Evolutionary conservation across 169 alveolate species (phyloP).

Genomic region (Babesia ovis): DNA sequence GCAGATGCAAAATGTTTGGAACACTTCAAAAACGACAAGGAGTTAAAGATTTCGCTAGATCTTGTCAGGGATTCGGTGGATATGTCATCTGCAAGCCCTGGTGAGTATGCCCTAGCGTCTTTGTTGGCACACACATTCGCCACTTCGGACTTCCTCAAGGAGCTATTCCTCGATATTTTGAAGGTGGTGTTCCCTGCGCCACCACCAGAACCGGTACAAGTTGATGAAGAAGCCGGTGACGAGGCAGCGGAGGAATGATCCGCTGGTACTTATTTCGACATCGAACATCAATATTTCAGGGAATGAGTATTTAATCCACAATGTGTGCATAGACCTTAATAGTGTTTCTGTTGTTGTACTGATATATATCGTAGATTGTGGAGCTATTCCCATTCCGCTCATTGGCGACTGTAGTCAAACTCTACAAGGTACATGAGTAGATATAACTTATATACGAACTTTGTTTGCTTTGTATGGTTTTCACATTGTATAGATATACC

Average conservation of each 20-base stretch:
- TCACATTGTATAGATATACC: too few species aligned
- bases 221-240: constrained; percentile 3
- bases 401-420: too few species aligned
- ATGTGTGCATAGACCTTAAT: too few species aligned
- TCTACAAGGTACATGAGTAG: too few species aligned
- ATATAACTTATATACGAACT: too few species aligned
- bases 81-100: constrained; percentile 41
- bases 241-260: constrained; percentile 1
- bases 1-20: constrained; percentile 51
- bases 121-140: constrained; percentile 65
- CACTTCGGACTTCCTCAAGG: constrained; percentile 62
- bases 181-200: constrained; percentile 57
- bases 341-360: too few species aligned
- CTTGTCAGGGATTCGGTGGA: constrained; percentile 38
- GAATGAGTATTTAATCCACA: too few species aligned
- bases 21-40: constrained; percentile 56
- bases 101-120: constrained; percentile 60
- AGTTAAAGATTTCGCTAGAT: constrained; percentile 45
- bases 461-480: too few species aligned
- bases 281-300: too few species aligned
- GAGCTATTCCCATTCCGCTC: too few species aligned
- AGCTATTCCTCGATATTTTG: constrained; percentile 53
- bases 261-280: too few species aligned
- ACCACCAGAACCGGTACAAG: background rate
- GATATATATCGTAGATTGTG: too few species aligned